phyloP scores from a whole-genome alignment of 257 asterid genomes.

The Nicotiana paniculata region DNA sequence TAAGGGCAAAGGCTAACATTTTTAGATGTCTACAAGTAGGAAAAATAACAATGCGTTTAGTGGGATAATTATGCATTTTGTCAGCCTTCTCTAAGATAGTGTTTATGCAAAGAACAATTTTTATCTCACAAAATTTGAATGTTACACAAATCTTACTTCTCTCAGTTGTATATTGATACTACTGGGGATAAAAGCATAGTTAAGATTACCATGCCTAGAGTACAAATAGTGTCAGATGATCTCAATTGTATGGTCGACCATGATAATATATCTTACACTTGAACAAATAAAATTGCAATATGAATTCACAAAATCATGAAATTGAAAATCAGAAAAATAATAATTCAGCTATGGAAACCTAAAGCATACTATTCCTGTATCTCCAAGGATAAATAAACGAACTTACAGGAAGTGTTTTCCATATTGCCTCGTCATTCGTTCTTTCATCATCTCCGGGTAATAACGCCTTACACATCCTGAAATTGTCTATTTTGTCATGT shows the following conservation, averaged over 20 bases:
- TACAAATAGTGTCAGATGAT: not conserved
- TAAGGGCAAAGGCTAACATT: not conserved
- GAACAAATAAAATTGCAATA: not conserved
- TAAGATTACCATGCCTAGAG: not conserved
- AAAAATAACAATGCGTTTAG: not conserved
- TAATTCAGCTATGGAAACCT: not conserved
- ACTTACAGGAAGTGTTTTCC: conserved; percentile 99
- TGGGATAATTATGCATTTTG: not conserved
- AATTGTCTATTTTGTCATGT: too few species aligned
- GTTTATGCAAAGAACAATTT: not conserved
- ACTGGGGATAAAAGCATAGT: not conserved
- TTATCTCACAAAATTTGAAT: not conserved
- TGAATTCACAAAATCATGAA: not conserved
- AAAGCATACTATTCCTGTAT: not conserved
- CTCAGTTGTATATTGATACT: not conserved
- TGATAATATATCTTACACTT: not conserved
- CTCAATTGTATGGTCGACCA: not conserved
- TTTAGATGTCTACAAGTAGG: not conserved
- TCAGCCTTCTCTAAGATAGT: not conserved
- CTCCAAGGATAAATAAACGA: conserved; percentile 10
- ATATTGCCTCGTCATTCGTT: conserved; percentile 80
- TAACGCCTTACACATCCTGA: conserved; percentile 95
- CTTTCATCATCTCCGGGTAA: conserved; percentile 95
- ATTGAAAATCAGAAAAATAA: not conserved
- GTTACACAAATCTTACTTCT: not conserved